Evolutionary conservation across 148 eudicot species (phyloP).

Genomic region (Fagopyrum homotropicum): DNA sequence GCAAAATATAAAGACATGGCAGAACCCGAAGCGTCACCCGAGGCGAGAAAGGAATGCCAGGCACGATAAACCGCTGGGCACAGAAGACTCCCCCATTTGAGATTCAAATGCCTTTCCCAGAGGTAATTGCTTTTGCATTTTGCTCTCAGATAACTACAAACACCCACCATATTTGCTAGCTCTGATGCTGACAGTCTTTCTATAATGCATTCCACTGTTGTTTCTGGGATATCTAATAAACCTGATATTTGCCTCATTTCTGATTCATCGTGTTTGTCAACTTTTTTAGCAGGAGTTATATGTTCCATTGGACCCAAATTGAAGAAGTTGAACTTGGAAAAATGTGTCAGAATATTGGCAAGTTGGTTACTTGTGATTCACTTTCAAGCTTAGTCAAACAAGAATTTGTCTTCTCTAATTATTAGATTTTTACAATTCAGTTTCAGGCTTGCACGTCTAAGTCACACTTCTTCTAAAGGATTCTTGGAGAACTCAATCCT

Average conservation of each 20-base stretch:
- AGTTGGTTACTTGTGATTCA: not conserved
- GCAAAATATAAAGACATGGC: not conserved
- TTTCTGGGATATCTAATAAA: not conserved
- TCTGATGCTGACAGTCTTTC: not conserved
- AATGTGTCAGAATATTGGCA: not conserved
- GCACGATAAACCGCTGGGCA: not conserved
- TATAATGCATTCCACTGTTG: not conserved
- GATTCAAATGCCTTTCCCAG: not conserved
- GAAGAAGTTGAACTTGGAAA: not conserved
- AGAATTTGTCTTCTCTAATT: no score
- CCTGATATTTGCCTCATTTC: not conserved
- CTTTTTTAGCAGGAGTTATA: not conserved
- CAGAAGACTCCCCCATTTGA: not conserved
- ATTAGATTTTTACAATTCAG: no score
- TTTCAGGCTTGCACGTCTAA: no score
- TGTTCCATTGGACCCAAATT: not conserved
- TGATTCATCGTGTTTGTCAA: not conserved
- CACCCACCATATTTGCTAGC: not conserved
- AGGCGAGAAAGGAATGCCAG: not conserved
- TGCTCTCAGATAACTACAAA: not conserved
- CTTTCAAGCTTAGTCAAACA: not conserved
- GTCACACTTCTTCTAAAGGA: not conserved
- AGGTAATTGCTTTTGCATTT: not conserved
- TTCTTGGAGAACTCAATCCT: constrained; percentile 21
- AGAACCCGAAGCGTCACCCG: not conserved